phyloP scores from a whole-genome alignment of 164 flowering plant genomes.

The Hamamelis virginiana region DNA sequence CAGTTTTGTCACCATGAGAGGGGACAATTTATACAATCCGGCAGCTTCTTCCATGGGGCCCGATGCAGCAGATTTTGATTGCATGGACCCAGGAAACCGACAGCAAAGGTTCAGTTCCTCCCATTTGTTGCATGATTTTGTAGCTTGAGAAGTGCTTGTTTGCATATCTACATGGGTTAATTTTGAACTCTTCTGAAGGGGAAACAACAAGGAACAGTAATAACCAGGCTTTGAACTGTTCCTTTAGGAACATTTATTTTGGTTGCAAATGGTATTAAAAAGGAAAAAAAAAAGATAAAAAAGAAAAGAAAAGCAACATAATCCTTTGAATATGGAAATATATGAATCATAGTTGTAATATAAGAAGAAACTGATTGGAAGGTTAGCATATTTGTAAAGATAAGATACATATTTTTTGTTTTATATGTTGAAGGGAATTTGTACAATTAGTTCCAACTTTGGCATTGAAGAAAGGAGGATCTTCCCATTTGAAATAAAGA shows the following conservation, averaged over 20 bases:
- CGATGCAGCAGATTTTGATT: slow-evolving; percentile 54
- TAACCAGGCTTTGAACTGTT: not conserved
- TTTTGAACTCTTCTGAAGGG: slow-evolving; percentile 8
- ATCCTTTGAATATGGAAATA: slow-evolving; percentile 14
- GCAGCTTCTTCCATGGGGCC: slow-evolving; percentile 39
- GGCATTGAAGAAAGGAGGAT: slow-evolving; percentile 17
- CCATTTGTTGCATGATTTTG: slow-evolving; percentile 79
- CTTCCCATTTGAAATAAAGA: slow-evolving; percentile 13
- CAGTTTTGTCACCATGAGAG: slow-evolving; percentile 50
- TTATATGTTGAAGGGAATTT: slow-evolving; percentile 29
- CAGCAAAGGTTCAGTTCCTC: slow-evolving; percentile 60
- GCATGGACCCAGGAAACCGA: slow-evolving; percentile 53
- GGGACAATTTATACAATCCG: slow-evolving; percentile 50
- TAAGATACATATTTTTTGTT: slow-evolving; percentile 36
- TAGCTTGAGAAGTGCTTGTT: slow-evolving; percentile 44
- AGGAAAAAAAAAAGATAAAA: not conserved
- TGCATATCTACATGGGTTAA: too few relatives aligned
- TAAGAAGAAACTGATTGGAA: slow-evolving; percentile 41
- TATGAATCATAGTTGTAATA: slow-evolving; percentile 39
- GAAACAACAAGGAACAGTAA: not conserved
- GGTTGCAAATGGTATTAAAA: slow-evolving; percentile 6
- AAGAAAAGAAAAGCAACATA: slow-evolving; percentile 6
- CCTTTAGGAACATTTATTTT: slow-evolving; percentile 7
- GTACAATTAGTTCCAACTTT: slow-evolving; percentile 30
- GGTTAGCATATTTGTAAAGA: slow-evolving; percentile 60